Evolutionary conservation across 306 rosid genomes (phyloP).

Genomic region (Psophocarpus tetragonolobus): DNA sequence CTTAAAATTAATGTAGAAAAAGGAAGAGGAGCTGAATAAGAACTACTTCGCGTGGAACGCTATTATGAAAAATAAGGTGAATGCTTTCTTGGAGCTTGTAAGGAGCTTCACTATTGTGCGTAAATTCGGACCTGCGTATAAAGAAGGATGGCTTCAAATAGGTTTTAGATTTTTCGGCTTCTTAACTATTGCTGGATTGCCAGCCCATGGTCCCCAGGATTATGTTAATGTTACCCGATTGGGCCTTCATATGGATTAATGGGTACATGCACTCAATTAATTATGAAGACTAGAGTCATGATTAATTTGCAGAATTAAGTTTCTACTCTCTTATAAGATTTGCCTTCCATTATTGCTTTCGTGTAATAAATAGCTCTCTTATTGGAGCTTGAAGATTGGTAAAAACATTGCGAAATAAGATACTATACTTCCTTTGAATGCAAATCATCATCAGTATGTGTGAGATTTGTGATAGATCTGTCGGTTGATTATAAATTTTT

Average conservation of each 20-base stretch:
- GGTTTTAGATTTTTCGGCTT: conserved; percentile 43
- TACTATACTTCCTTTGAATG: background rate
- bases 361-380: background rate
- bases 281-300: background rate
- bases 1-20: conserved; percentile 28
- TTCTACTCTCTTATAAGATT: background rate
- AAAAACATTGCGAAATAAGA: background rate
- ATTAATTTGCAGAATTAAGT: background rate
- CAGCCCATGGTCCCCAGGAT: conserved; percentile 58
- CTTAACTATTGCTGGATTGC: conserved; percentile 44
- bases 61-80: conserved; percentile 37
- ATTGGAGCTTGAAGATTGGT: background rate
- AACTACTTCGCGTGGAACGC: conserved; percentile 44
- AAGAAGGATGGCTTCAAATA: conserved; percentile 50
- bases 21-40: conserved; percentile 60
- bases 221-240: conserved; percentile 59
- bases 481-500: too few species aligned
- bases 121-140: conserved; percentile 32
- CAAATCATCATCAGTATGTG: too few species aligned
- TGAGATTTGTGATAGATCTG: too few species aligned
- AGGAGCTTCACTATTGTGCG: conserved; percentile 59
- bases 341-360: background rate
- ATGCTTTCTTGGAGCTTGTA: conserved; percentile 50
- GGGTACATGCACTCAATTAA: background rate
- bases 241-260: conserved; percentile 34